Conservation (phyloP, 148 eudicot species). For the Spergularia bocconei region DNA sequence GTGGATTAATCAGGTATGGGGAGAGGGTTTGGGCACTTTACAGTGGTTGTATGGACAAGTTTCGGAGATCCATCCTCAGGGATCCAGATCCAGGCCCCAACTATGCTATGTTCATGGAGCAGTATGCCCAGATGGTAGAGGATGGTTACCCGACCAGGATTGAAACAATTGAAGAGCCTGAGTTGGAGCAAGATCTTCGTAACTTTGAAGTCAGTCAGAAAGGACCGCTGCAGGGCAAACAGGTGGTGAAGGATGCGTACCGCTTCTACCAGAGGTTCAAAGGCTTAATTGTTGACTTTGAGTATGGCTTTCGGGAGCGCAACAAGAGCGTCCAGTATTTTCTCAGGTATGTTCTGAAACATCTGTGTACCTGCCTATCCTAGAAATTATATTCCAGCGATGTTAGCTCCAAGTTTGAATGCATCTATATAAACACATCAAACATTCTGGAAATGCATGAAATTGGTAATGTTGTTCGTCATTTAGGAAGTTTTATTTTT, state of each 20-base stretch:
- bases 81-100: slow-evolving; percentile 45
- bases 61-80: slow-evolving; percentile 30
- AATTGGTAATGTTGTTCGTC: too few relatives aligned
- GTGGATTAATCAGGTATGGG: slow-evolving; percentile 26
- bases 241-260: slow-evolving; percentile 31
- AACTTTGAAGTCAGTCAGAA: slow-evolving; percentile 7
- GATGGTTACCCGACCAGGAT: slow-evolving; percentile 33
- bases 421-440: too few relatives aligned
- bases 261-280: slow-evolving; percentile 38
- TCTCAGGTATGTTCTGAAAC: slow-evolving; percentile 13
- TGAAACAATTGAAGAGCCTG: slow-evolving; percentile 30
- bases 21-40: slow-evolving; percentile 28
- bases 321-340: slow-evolving; percentile 39
- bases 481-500: too few relatives aligned
- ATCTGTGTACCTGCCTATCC: background rate
- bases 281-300: slow-evolving; percentile 47
- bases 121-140: slow-evolving; percentile 31
- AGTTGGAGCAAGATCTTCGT: slow-evolving; percentile 23
- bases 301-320: slow-evolving; percentile 44
- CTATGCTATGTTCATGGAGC: slow-evolving; percentile 46
- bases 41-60: slow-evolving; percentile 13
- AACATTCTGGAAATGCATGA: too few relatives aligned
- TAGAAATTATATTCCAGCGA: too few relatives aligned
- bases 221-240: slow-evolving; percentile 11
- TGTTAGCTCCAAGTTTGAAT: too few relatives aligned